Percentiles rank a stretch among this genome's conserved stretches.
phyloP scores from a whole-genome alignment of 2,329 filamentous ascomycete species.

The Stagonosporopsis chrysanthemi region DNA sequence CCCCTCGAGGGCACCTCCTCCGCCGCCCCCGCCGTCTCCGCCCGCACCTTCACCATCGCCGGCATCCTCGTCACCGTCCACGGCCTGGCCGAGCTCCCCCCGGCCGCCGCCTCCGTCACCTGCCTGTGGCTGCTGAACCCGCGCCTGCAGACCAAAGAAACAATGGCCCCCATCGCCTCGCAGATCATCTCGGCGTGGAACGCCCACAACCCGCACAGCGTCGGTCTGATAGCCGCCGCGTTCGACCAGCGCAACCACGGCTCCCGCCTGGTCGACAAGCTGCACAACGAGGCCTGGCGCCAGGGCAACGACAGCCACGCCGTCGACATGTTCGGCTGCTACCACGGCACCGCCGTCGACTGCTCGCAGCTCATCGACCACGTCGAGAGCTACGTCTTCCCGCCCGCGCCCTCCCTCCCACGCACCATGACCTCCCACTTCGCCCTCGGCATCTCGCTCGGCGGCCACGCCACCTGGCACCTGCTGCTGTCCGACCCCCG shows the following conservation, averaged over 20 bases:
- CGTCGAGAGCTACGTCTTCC: slow-evolving; percentile 76
- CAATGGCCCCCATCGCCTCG: slow-evolving; percentile 79
- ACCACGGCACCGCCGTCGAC: slow-evolving; percentile 77
- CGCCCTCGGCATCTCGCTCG: slow-evolving; percentile 82
- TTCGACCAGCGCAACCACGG: slow-evolving; percentile 98
- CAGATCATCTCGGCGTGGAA: slow-evolving; percentile 75
- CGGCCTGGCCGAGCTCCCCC: slow-evolving; percentile 76
- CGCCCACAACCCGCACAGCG: slow-evolving; percentile 44
- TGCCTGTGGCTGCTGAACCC: slow-evolving; percentile 94
- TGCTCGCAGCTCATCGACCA: slow-evolving; percentile 78
- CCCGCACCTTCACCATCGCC: slow-evolving; percentile 72
- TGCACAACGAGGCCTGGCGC: slow-evolving; percentile 80
- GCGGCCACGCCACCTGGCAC: slow-evolving; percentile 89
- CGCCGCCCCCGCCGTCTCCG: slow-evolving; percentile 61
- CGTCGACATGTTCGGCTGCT: slow-evolving; percentile 87
- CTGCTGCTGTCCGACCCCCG: slow-evolving; percentile 78
- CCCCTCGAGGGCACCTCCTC: slow-evolving; percentile 41
- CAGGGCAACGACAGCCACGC: slow-evolving; percentile 82
- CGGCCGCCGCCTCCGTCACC: slow-evolving; percentile 64
- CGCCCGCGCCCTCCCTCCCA: neutral
- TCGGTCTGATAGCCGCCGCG: slow-evolving; percentile 77
- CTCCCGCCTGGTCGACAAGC: slow-evolving; percentile 68
- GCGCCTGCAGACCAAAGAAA: slow-evolving; percentile 71
- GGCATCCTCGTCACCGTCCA: slow-evolving; percentile 82
- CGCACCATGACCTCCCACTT: slow-evolving; percentile 66